Evolutionary conservation across 805 yeast genomes (phyloP), one percentile per base, ranked within the genome.

Genomic region (Saccharomycopsis sp.): DNA sequence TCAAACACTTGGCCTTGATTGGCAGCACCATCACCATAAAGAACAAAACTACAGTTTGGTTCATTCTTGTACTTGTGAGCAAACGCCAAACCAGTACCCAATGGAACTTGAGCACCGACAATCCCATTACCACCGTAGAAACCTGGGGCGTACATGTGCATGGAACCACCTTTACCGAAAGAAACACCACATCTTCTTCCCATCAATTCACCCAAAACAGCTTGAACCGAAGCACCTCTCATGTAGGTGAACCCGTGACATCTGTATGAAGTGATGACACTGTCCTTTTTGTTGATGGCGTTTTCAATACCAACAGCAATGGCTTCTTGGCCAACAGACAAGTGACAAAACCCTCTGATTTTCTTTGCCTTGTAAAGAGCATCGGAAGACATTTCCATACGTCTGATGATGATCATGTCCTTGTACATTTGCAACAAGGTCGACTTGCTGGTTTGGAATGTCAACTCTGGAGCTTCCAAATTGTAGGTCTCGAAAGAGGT

Each of bases 101-200:
- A 74, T 50, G 98, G 95, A 43, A 92, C 96, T 70, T 92, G 98
- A 40, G 97, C 98, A 62, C 98, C 98, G 42, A 92, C 98, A 63
- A 92, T 92, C 72, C 98, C 98, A 68, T 92, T 92, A 68, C 98
- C 98, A 63, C 98, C 98, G 66, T 81, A 92, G 73, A 92, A 92
- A 48, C 94, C 94, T 35, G 80, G 79, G 36, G 94, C 84, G 63
- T 80, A 92, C 88, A 92, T 84, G 71, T 92, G 98, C 98, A 92
- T 92, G 51, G 98, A 92, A 56, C 98, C 98, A 71, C 98, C 98
- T 68, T 92, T 92, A 69, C 98, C 98, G 67, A 69, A 80, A 32
- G 96, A 82, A 48, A 84, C 94, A 72, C 98, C 97, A 44, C 80
- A 68, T 70, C 95, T 80, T 69, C 81, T 82, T 56, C 98, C 98